Base-by-base conservation (phyloP, 441 rosid genomes). In the Lepidium campestre region DNA sequence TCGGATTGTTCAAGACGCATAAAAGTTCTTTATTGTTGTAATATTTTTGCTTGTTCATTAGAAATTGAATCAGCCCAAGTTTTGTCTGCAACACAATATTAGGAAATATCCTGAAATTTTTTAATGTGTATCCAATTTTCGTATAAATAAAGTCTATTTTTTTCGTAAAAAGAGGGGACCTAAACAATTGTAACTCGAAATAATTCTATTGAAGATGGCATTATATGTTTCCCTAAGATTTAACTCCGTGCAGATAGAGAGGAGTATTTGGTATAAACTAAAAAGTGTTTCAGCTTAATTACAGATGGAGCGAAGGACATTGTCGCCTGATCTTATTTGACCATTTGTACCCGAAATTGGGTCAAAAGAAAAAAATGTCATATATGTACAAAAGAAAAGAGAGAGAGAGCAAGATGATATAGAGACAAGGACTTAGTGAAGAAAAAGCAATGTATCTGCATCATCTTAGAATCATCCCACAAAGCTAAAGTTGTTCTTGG, bases 1-100 rank as follows among this genome's bases (percentile, higher is more conserved):
- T 67, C 77, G 84, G 75, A 71, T 88, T 64, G 79, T 90, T 12
- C 83, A 85, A 63, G 87, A 91, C 54, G 40, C 36, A 6, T 40
- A 64, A 64, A 36, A 42, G 3, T 6, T 29, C 12, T 45, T 50
- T 35, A 0, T 42, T 58, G 57, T 48, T 56, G 54, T 49, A 35
- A 41, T 18, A 42, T 29, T 22, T 71, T 48, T 57, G n/a, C n/a
- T 34, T 32, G 34, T 49, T 42, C 14, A 50, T 34, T 65, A 42
- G 41, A 40, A 40, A 64, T 35, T 32, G 17, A 56, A 13, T 48
- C 31, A 10, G 15, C 60, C 54, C 48, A 57, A 72, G 66, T 72
- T 71, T 71, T 65, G 71, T 41, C 52, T 56, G 52, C 59, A 25
- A 36, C 29, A 36, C 42, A 10, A n/a, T 45, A 5, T 8, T 37